Evolutionary conservation across 176 grass and related monocot species (phyloP), one percentile per base, ranked within the genome.

Genomic region (Avena sativa): DNA sequence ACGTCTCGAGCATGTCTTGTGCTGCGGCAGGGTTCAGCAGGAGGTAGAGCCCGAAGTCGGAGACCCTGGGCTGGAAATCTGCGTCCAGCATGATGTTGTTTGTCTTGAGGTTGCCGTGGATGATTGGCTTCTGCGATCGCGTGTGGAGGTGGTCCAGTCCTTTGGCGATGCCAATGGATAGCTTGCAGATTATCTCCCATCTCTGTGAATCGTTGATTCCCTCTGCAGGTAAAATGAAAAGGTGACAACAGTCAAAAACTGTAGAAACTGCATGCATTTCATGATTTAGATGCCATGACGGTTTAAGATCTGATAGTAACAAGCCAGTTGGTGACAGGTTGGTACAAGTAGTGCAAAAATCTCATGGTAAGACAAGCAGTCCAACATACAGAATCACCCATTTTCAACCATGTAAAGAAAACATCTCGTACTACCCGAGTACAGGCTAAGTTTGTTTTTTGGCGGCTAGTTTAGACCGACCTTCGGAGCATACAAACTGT

Each of bases 81-180:
- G 87, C 89, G 44, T 98, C 96, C 17, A 98, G 92, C 79, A 98
- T 89, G 47, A 98, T 87, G 47, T 98, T 98, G 55, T 94, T 98
- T 16, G 93, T 86, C 85, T 98, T 98, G 5, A 98, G 96, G 84
- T 96, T 96, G 64, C 96, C 96, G 61, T 98, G 96, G 43, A 96
- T 75, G 52, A 96, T 89, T 13, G 89, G 87, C 57, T 92, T 98
- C 43, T 83, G 90, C 47, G 90, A 83, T 23, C 86, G 87, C 50
- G 88, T 87, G 88, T 98, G 96, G 50, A 98, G 96, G 83, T 96
- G 92, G 81, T 92, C 93, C 47, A 98, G 86, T 76, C 96, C 96
- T 86, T 90, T 94, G 50, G 88, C 92, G 78, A 98, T 94, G 71
- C 96, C 96, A 21, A 93, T 63, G 4, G 96, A 91, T 61, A 98